Conservation (phyloP, 345 rosid species). For the Brassica carinata region DNA sequence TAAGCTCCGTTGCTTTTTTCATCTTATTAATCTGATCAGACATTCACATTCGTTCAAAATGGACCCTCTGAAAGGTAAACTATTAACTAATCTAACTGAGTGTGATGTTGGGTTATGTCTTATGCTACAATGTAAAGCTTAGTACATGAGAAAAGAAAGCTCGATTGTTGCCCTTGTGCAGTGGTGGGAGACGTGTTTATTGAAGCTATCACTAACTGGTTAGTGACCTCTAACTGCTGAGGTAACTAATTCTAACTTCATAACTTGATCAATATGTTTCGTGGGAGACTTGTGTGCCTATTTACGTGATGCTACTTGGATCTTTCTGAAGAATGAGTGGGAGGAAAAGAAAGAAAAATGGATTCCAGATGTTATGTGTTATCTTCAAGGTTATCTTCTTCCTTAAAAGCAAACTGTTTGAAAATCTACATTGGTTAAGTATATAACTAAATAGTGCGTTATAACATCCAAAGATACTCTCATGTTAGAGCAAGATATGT, state of each 20-base stretch:
- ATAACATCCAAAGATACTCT: background rate
- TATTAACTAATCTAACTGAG: background rate
- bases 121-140: background rate
- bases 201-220: constrained; percentile 20
- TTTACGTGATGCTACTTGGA: background rate
- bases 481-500: too few relatives aligned
- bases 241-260: constrained; percentile 22
- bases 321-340: background rate
- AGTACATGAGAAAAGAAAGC: background rate
- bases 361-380: too few relatives aligned
- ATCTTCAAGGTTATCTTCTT: too few relatives aligned
- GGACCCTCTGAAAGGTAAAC: too few relatives aligned
- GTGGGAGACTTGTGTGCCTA: background rate
- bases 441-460: background rate
- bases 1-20: too few relatives aligned
- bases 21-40: too few relatives aligned
- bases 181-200: constrained; percentile 5
- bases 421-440: background rate
- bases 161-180: constrained; percentile 24
- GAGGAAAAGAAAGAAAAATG: background rate
- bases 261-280: background rate
- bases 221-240: constrained; percentile 17
- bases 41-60: too few relatives aligned
- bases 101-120: too few relatives aligned
- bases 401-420: background rate